Conservation (phyloP, 495 filamentous ascomycete species). For the Daldinia loculata region DNA sequence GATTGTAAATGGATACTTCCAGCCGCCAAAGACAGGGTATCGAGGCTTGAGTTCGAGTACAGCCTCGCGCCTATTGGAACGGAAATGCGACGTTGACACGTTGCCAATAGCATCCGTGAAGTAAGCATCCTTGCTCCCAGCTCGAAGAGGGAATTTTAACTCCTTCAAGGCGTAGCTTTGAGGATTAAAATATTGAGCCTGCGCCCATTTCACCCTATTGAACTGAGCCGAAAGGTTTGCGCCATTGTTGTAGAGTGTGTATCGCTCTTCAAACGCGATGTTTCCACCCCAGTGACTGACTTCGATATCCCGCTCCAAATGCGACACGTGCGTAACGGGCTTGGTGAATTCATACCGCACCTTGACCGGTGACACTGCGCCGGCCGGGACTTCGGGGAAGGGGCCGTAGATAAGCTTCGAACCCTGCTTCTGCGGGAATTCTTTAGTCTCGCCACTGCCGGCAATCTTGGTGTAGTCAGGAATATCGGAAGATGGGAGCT, state of each 20-base stretch:
- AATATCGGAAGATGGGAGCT: slow-evolving; percentile 79
- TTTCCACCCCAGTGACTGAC: slow-evolving; percentile 99
- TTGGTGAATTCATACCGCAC: slow-evolving; percentile 97
- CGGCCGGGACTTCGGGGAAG: slow-evolving; percentile 78
- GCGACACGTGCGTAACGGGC: slow-evolving; percentile 77
- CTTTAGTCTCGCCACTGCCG: slow-evolving; percentile 64
- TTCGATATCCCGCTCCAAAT: slow-evolving; percentile 88
- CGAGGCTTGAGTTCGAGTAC: slow-evolving; percentile 88
- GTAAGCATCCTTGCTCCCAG: slow-evolving; percentile 84
- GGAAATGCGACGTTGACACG: slow-evolving; percentile 90
- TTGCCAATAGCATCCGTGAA: slow-evolving; percentile 98
- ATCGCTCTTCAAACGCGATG: slow-evolving; percentile 91
- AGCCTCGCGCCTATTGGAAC: slow-evolving; percentile 79
- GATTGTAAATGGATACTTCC: slow-evolving; percentile 95
- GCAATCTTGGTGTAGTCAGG: slow-evolving; percentile 83
- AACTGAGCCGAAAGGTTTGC: slow-evolving; percentile 87
- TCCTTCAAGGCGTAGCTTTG: slow-evolving; percentile 80
- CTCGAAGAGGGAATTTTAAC: slow-evolving; percentile 77
- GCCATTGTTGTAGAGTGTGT: slow-evolving; percentile 85
- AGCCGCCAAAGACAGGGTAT: slow-evolving; percentile 93
- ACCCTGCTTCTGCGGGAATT: slow-evolving; percentile 84
- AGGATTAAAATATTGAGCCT: slow-evolving; percentile 77
- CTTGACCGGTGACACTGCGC: slow-evolving; percentile 71
- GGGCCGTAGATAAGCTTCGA: slow-evolving; percentile 91
- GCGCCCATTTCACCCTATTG: slow-evolving; percentile 83